Evolutionary conservation across 2,329 filamentous ascomycete species (phyloP).

Genomic region (Dactylonectria macrodidyma): DNA sequence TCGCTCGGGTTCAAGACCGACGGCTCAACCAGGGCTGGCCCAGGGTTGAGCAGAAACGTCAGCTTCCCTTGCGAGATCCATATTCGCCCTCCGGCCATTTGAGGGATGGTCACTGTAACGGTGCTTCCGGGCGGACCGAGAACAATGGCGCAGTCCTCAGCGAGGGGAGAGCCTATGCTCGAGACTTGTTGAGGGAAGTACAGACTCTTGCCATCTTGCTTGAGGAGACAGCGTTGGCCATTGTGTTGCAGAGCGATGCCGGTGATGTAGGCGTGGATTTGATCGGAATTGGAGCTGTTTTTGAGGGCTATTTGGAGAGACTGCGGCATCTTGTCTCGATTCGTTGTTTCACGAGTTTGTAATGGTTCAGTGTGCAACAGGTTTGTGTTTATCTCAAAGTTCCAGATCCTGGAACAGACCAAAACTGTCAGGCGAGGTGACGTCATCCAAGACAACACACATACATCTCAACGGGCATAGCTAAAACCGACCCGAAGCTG

Average conservation of each 20-base stretch:
- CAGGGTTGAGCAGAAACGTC: background rate
- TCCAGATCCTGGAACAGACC: background rate
- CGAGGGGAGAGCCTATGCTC: background rate
- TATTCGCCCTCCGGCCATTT: background rate
- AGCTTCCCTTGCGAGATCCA: conserved; percentile 3
- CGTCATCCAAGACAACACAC: background rate
- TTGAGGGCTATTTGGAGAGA: conserved; percentile 4
- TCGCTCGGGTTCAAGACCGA: conserved; percentile 14
- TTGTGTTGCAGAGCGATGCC: conserved; percentile 1
- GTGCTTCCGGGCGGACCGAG: background rate
- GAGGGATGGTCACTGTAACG: background rate
- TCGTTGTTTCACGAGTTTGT: background rate
- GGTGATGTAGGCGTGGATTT: background rate
- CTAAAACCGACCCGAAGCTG: background rate
- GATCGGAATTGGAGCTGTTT: background rate
- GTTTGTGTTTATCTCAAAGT: background rate
- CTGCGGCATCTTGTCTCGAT: background rate
- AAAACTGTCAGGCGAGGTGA: background rate
- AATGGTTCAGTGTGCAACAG: background rate
- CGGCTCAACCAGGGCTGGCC: conserved; percentile 9
- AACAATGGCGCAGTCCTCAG: background rate
- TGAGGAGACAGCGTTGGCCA: background rate
- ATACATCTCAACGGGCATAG: background rate
- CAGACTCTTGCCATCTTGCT: conserved; percentile 2
- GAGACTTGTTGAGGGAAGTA: conserved; percentile 9